phyloP scores from a whole-genome alignment of 2,329 filamentous ascomycete genomes.

The Nemania diffusa region DNA sequence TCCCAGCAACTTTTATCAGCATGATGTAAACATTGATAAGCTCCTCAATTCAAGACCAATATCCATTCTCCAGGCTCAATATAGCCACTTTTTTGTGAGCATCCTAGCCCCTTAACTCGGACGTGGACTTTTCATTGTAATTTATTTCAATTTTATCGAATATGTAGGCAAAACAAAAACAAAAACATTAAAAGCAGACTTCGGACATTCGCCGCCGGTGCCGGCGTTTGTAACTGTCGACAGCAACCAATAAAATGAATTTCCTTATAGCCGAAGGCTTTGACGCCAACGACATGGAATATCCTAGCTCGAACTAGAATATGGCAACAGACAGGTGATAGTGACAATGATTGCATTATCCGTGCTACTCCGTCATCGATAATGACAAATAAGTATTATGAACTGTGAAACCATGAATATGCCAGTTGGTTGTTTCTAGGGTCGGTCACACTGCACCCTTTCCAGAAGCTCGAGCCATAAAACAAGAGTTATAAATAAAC shows the following conservation, averaged over 20 bases:
- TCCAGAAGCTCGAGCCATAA: not conserved
- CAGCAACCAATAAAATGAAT: not conserved
- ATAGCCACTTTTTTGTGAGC: not conserved
- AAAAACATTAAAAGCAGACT: not conserved
- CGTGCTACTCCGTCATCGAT: not conserved
- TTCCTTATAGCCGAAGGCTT: not conserved
- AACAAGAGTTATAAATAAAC: not conserved
- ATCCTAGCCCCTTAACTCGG: not conserved
- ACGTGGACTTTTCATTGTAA: too few species aligned
- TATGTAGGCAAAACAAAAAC: too few species aligned
- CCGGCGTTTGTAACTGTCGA: not conserved
- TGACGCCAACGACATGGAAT: not conserved
- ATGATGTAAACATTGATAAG: conserved; percentile 13
- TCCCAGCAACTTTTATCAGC: conserved; percentile 4
- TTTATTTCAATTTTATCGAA: too few species aligned
- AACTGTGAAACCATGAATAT: not conserved
- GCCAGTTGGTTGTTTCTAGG: not conserved
- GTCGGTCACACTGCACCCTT: too few species aligned
- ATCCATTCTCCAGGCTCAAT: not conserved
- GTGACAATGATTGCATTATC: not conserved
- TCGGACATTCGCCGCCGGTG: not conserved
- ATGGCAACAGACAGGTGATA: not conserved
- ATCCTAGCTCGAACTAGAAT: not conserved
- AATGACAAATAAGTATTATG: not conserved
- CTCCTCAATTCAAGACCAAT: not conserved